phyloP scores from a whole-genome alignment of 2,329 filamentous ascomycete species.

The Hyphodiscus sp. region DNA sequence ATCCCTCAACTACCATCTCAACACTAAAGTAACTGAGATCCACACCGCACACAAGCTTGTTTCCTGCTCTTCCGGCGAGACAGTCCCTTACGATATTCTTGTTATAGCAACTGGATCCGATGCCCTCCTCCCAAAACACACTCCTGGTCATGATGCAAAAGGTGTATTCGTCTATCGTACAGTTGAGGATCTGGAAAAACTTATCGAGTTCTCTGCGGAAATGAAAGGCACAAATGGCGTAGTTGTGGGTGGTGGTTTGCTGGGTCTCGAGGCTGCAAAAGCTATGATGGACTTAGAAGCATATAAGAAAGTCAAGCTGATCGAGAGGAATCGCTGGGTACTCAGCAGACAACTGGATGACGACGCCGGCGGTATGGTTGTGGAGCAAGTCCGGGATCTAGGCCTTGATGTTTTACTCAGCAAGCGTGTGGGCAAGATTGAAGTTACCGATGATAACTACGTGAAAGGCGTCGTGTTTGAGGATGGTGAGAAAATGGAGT shows the following conservation, averaged over 20 bases:
- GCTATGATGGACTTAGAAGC: constrained; percentile 82
- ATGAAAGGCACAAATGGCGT: constrained; percentile 63
- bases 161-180: constrained; percentile 88
- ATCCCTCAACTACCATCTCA: constrained; percentile 68
- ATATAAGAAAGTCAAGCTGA: constrained; percentile 67
- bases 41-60: constrained; percentile 58
- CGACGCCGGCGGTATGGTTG: constrained; percentile 75
- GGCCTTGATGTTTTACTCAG: constrained; percentile 76
- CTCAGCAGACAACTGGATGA: constrained; percentile 74
- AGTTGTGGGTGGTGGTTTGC: constrained; percentile 77
- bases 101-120: constrained; percentile 84
- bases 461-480: constrained; percentile 74
- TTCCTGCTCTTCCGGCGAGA: constrained; percentile 61
- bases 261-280: constrained; percentile 84
- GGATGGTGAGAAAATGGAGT: constrained; percentile 70
- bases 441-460: constrained; percentile 58
- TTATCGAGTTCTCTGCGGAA: constrained; percentile 66
- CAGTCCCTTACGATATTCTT: constrained; percentile 70
- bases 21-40: constrained; percentile 66
- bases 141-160: constrained; percentile 69
- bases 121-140: constrained; percentile 61
- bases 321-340: constrained; percentile 80
- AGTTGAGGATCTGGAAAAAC: constrained; percentile 69
- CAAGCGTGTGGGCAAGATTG: constrained; percentile 67
- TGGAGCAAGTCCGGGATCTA: constrained; percentile 71